phyloP scores from a whole-genome alignment of 108 stramenopile species.

The Schizochytrium sp. region DNA sequence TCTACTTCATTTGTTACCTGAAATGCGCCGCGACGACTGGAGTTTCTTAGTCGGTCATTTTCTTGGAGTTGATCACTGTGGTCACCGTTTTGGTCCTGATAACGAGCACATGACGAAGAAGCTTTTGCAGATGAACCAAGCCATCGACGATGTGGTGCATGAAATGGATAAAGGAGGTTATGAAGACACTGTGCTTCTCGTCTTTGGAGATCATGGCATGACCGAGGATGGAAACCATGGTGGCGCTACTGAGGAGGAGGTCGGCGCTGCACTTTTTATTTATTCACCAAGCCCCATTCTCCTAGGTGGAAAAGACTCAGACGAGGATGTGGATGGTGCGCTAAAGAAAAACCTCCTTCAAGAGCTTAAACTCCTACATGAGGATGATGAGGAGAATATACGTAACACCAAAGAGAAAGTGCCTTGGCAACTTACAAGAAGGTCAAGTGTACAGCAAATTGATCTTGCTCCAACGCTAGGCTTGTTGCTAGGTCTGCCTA shows the following conservation, averaged over 20 bases:
- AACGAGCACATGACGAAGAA: constrained; percentile 87
- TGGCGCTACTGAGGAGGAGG: constrained; percentile 93
- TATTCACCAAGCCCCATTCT: constrained; percentile 68
- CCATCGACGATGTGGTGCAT: constrained; percentile 76
- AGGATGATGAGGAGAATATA: constrained; percentile 59
- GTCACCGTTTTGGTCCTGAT: constrained; percentile 93
- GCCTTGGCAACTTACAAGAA: constrained; percentile 69
- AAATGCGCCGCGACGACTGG: constrained; percentile 66
- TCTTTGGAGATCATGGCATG: constrained; percentile 95
- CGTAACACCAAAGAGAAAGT: constrained; percentile 51
- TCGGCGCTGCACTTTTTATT: constrained; percentile 89
- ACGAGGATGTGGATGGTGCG: constrained; percentile 70
- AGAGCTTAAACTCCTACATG: constrained; percentile 36
- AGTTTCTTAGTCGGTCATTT: constrained; percentile 87
- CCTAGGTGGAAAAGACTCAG: constrained; percentile 61
- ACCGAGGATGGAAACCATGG: constrained; percentile 98
- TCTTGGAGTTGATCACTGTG: constrained; percentile 96
- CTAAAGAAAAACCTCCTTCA: neutral
- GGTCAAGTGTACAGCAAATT: constrained; percentile 83
- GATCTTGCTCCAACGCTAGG: constrained; percentile 95
- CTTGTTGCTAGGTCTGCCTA: constrained; percentile 87
- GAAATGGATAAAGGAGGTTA: constrained; percentile 75
- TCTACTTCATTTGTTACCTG: constrained; percentile 23
- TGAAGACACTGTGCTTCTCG: constrained; percentile 75
- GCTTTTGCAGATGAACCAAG: constrained; percentile 88